Percentiles rank a stretch among this genome's conserved stretches.
phyloP scores from a whole-genome alignment of 1,284 basidiomycete species.

The Ustilago cynodontis region DNA sequence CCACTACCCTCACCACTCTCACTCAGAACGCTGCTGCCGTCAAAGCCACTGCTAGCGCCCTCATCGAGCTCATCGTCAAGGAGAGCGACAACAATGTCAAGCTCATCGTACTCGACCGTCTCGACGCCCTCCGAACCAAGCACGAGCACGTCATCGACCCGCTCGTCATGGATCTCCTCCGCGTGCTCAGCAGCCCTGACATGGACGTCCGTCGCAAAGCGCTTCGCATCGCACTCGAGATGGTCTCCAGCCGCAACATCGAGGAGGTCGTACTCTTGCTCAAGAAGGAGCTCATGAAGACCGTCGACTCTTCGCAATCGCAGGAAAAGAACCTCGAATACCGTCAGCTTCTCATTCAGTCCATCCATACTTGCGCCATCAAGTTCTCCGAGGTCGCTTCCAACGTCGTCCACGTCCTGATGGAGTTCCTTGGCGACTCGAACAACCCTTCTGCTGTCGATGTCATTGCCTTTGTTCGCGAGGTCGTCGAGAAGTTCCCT shows the following conservation, averaged over 20 bases:
- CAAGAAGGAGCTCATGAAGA: conserved; percentile 97
- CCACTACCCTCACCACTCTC: conserved; percentile 91
- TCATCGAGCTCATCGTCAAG: conserved; percentile 91
- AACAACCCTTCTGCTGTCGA: conserved; percentile 95
- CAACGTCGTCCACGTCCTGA: conserved; percentile 94
- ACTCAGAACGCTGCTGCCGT: conserved; percentile 96
- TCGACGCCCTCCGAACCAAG: conserved; percentile 84
- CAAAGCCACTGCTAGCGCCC: conserved; percentile 90
- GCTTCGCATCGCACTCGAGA: conserved; percentile 87
- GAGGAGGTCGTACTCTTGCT: conserved; percentile 96
- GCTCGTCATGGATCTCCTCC: conserved; percentile 95
- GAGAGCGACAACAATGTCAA: conserved; percentile 99
- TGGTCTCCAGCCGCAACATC: conserved; percentile 96
- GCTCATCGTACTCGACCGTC: conserved; percentile 93
- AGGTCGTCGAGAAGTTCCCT: conserved; percentile 99
- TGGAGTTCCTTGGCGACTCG: conserved; percentile 98
- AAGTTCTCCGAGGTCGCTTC: conserved; percentile 98
- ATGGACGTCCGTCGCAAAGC: conserved; percentile 97
- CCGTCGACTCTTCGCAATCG: conserved; percentile 76
- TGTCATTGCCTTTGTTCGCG: conserved; percentile 94
- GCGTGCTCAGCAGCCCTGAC: conserved; percentile 90
- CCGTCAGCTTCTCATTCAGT: conserved; percentile 95
- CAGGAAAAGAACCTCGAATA: conserved; percentile 78
- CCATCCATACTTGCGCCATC: conserved; percentile 95
- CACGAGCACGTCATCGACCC: conserved; percentile 92